Conservation (phyloP, 2,329 filamentous ascomycete genomes). For the Cryoendolithus antarcticus region DNA sequence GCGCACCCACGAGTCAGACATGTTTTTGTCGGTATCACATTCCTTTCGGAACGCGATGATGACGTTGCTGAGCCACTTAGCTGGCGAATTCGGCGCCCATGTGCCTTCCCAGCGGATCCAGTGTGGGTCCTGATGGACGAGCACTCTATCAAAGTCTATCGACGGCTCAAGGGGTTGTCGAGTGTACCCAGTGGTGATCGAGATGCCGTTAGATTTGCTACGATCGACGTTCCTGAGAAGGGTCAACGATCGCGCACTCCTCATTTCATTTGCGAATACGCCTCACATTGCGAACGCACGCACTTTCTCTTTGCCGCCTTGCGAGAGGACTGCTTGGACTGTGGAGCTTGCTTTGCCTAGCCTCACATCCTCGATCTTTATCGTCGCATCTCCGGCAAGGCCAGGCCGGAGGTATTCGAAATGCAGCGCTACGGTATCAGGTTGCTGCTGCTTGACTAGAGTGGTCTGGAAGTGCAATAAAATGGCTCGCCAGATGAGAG, state of each 20-base stretch:
- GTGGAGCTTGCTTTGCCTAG: constrained; percentile 4
- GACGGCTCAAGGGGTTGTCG: constrained; percentile 4
- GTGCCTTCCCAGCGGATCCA: constrained; percentile 10
- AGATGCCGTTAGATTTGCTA: constrained; percentile 5
- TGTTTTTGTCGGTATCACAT: constrained; percentile 2
- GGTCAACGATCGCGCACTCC: not conserved
- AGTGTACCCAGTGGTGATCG: constrained; percentile 9
- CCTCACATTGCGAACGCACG: constrained; percentile 5
- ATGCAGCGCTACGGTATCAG: constrained; percentile 8
- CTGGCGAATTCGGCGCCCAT: constrained; percentile 4
- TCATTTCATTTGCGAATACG: not conserved
- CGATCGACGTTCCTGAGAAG: constrained; percentile 4
- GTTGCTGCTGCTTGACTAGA: constrained; percentile 6
- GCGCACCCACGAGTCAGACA: constrained; percentile 7
- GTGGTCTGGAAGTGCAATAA: constrained; percentile 7
- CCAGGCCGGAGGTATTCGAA: constrained; percentile 10
- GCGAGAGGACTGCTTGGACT: constrained; percentile 1
- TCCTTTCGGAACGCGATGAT: constrained; percentile 9
- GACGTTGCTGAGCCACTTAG: constrained; percentile 8
- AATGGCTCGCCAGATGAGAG: constrained; percentile 7
- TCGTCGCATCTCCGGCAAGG: constrained; percentile 3
- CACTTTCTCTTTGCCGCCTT: constrained; percentile 4
- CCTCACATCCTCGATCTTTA: constrained; percentile 4
- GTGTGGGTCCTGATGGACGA: constrained; percentile 6
- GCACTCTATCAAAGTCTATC: constrained; percentile 7